Base-by-base conservation (phyloP, 164 flowering plant species). In the Stephania japonica region DNA sequence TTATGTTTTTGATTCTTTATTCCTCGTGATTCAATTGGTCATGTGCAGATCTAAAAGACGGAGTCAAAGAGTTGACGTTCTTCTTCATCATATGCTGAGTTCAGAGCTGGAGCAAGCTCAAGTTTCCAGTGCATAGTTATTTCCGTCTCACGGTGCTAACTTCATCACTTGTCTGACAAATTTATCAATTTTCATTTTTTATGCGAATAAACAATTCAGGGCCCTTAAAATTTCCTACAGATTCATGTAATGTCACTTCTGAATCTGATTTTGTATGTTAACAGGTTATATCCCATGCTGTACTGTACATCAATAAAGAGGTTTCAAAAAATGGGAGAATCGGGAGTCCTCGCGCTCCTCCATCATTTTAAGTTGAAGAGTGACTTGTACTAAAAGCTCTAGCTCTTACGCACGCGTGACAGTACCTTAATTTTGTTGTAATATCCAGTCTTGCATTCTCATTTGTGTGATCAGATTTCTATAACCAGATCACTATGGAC, bases 71-170 rank as follows among this genome's bases (percentile, higher is more conserved):
- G 91, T 94, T 68, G 97, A 94, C 76, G 63, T 69, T 9, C 95
- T 94, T 73, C 97, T 94, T 56, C 99, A 94, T 84, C 95, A 82
- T 44, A 94, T 94, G 87, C 76, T 94, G 78, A 89, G 99, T 68
- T 76, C 91, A 19, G 99, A 94, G 82, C 84, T 94, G 75, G 67
- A 72, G 66, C 50, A 71, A 61, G 42, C 47, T 61, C 27, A 61
- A 71, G 4, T 23, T 25, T n/a, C 67, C 43, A 62, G 7, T 42
- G 26, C 73, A 16, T 71, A 71, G 50, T 7, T 59, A 25, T 71
- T 18, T 61, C 8, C 18, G 50, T 70, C 32, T 24, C 19, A 71
- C 7, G 50, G 44, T 68, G 70, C 24, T 71, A 71, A n/a, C 49
- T 61, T 43, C 42, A 1, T 50, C 7, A 14, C 50, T 13, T 42